phyloP scores from a whole-genome alignment of 2,329 filamentous ascomycete genomes.

The Neonectria punicea region DNA sequence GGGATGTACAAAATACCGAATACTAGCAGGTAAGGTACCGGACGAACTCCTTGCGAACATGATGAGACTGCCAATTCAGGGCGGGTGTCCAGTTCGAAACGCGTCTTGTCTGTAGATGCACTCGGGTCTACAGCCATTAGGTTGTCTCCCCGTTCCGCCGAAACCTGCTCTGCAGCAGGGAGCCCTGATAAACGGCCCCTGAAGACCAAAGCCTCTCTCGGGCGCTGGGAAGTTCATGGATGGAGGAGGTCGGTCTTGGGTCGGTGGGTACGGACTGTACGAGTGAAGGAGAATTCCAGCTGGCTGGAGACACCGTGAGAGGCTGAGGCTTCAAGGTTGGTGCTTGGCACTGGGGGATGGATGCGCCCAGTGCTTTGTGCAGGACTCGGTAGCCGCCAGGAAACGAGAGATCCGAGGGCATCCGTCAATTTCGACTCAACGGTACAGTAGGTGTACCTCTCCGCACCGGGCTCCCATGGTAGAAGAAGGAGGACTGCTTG shows the following conservation, averaged over 20 bases:
- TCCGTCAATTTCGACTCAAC: too few species aligned
- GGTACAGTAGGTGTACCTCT: background rate
- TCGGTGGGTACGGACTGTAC: background rate
- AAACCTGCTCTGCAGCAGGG: background rate
- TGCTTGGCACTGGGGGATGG: background rate
- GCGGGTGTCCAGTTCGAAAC: constrained; percentile 8
- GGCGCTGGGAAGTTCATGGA: background rate
- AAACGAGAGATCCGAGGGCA: constrained; percentile 5
- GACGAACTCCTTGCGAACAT: constrained; percentile 8
- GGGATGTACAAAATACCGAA: constrained; percentile 7
- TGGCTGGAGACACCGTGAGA: constrained; percentile 1
- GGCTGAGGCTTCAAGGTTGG: background rate
- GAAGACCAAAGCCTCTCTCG: constrained; percentile 1
- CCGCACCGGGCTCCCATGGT: background rate
- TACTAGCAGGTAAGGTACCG: background rate
- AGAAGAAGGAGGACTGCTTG: background rate
- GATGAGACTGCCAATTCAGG: background rate
- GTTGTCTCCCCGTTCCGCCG: constrained; percentile 4
- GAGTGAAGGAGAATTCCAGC: background rate
- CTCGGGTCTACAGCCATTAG: background rate
- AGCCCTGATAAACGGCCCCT: constrained; percentile 2
- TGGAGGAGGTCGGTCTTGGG: too few species aligned
- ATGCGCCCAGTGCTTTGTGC: background rate
- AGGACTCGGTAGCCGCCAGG: background rate
- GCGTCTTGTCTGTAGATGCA: constrained; percentile 10